Evolutionary conservation across 306 rosid genomes (phyloP).

Genomic region (Aeschynomene evenia): DNA sequence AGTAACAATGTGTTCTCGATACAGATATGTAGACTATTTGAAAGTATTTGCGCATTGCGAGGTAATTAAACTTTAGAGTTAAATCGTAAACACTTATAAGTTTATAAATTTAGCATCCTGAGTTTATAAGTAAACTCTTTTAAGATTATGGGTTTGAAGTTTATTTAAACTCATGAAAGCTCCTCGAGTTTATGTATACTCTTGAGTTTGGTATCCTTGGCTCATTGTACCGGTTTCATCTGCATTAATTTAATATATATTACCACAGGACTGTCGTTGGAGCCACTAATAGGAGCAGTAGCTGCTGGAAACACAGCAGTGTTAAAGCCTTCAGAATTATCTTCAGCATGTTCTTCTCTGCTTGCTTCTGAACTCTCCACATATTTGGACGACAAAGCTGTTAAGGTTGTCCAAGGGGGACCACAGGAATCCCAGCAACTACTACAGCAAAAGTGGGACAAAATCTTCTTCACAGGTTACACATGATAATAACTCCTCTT

Average conservation of each 20-base stretch:
- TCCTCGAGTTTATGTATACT: no score
- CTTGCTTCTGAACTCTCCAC: slow-evolving; percentile 40
- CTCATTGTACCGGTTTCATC: no score
- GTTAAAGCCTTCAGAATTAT: slow-evolving; percentile 66
- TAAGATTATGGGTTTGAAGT: no score
- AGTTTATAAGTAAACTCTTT: no score
- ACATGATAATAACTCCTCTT: background rate
- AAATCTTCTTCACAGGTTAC: slow-evolving; percentile 76
- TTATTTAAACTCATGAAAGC: no score
- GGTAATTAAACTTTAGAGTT: no score
- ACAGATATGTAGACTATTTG: no score
- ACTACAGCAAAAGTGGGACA: slow-evolving; percentile 65
- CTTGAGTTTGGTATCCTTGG: no score
- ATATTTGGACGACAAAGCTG: slow-evolving; percentile 53
- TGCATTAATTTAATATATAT: background rate
- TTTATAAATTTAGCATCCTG: no score
- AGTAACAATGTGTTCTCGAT: no score
- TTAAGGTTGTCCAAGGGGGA: slow-evolving; percentile 66
- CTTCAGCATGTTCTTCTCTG: slow-evolving; percentile 54
- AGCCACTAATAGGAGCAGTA: slow-evolving; percentile 77
- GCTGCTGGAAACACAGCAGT: slow-evolving; percentile 75
- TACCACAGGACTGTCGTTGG: slow-evolving; percentile 64
- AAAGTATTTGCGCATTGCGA: no score
- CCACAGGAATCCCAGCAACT: slow-evolving; percentile 42
- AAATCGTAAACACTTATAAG: no score